Evolutionary conservation across 75 land plant genomes (phyloP).

Genomic region (Adiantum capillusveneris): DNA sequence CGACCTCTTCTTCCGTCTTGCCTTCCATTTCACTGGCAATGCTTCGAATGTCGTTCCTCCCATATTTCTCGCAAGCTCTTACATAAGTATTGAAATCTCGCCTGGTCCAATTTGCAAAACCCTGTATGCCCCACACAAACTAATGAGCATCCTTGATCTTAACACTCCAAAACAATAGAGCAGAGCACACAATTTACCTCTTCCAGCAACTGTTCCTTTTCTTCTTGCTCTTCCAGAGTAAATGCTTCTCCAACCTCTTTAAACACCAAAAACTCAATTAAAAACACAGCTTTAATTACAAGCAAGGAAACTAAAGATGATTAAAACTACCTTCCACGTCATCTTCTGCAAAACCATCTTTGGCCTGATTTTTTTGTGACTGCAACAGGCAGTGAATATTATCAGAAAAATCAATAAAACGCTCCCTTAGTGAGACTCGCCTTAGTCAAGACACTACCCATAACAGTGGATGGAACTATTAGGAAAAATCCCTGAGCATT

Average conservation of each 20-base stretch:
- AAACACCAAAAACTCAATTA: neutral
- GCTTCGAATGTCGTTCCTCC: slow-evolving; percentile 73
- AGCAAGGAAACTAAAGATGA: too few species aligned
- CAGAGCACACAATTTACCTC: too few species aligned
- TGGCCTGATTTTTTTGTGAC: slow-evolving; percentile 56
- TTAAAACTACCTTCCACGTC: slow-evolving; percentile 58
- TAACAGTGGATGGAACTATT: neutral
- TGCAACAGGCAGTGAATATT: slow-evolving; percentile 7
- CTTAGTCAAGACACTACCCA: neutral
- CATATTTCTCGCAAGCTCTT: slow-evolving; percentile 98
- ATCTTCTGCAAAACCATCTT: slow-evolving; percentile 67
- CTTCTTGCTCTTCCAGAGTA: slow-evolving; percentile 89
- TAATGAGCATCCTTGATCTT: too few species aligned
- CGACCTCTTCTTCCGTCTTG: slow-evolving; percentile 91
- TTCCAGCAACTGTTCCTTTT: slow-evolving; percentile 76
- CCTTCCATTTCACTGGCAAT: slow-evolving; percentile 98
- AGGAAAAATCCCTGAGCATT: too few species aligned
- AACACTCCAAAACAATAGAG: too few species aligned
- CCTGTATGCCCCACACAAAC: slow-evolving; percentile 22
- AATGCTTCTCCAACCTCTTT: slow-evolving; percentile 75
- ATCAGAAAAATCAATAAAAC: too few species aligned
- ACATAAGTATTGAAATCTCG: slow-evolving; percentile 93
- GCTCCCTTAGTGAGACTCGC: slow-evolving; percentile 4
- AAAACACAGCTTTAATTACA: too few species aligned
- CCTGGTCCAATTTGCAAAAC: slow-evolving; percentile 89